phyloP scores from a whole-genome alignment of 352 stramenopile genomes.

The Plasmopara muralis region DNA sequence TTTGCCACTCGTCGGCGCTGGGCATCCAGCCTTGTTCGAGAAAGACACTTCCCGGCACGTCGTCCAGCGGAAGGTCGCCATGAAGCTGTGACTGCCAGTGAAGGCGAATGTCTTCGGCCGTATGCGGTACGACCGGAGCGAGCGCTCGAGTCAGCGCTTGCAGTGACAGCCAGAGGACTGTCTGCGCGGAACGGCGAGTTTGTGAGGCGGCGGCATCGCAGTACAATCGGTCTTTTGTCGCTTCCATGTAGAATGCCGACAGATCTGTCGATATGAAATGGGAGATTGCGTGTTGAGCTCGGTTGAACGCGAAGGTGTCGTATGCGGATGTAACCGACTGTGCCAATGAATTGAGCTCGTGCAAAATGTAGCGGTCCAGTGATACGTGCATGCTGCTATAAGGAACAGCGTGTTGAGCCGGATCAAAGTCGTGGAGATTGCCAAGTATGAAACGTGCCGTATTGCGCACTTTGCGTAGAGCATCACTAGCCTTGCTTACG shows the following conservation, averaged over 20 bases:
- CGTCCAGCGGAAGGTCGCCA: slow-evolving; percentile 33
- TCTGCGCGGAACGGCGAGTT: slow-evolving; percentile 84
- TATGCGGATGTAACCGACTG: slow-evolving; percentile 83
- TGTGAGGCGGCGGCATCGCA: slow-evolving; percentile 84
- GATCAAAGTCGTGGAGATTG: slow-evolving; percentile 93
- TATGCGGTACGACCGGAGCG: slow-evolving; percentile 92
- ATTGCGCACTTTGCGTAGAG: slow-evolving; percentile 90
- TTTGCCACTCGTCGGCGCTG: slow-evolving; percentile 41
- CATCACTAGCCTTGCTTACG: slow-evolving; percentile 81
- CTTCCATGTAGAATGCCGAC: slow-evolving; percentile 98
- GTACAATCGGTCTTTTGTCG: slow-evolving; percentile 96
- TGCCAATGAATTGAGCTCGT: slow-evolving; percentile 78
- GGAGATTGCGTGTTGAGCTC: slow-evolving; percentile 87
- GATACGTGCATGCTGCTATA: slow-evolving; percentile 82
- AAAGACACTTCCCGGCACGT: slow-evolving; percentile 71
- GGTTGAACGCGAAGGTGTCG: slow-evolving; percentile 86
- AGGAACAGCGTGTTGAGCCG: slow-evolving; percentile 60
- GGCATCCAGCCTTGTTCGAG: slow-evolving; percentile 55
- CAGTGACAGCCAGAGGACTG: slow-evolving; percentile 69
- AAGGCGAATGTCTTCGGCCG: slow-evolving; percentile 95
- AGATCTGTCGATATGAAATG: slow-evolving; percentile 93
- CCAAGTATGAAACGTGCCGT: slow-evolving; percentile 95
- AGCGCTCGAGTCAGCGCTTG: slow-evolving; percentile 54
- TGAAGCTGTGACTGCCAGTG: slow-evolving; percentile 57
- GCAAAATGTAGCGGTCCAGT: slow-evolving; percentile 96